Base-by-base conservation (phyloP, 805 yeast genomes). In the Ogataea nitratoaversa region DNA sequence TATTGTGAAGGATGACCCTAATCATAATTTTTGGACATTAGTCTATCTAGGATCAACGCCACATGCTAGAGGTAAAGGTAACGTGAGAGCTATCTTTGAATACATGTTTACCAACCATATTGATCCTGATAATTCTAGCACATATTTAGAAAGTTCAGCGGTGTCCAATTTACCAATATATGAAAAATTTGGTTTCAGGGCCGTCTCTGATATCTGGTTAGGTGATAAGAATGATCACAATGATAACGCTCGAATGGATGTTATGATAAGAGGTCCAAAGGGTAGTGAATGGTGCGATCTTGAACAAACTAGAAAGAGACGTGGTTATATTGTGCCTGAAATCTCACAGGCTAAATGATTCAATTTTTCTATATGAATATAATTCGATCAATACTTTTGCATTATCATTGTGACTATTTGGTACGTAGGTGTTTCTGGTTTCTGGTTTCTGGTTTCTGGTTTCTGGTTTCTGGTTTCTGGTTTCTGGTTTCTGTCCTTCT, bases 61-160 rank as follows among this genome's bases (percentile, higher is more conserved):
- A 13, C 52, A 54, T 14, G 77, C 80, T 5, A 64, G 79, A 47
- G 82, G 82, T 27, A 76, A 76, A 51, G 82, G 82, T 16, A 76
- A 76, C 49, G 75, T 67, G 9, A 57, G 80, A 35, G 65, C 65
- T 19, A 60, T 74, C 53, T 70, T 76, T 47, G 72, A 75, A 6
- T 69, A 63, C 50, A 68, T 73, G 72, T 73, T 70, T 48, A 52
- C 58, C 25, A 63, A 68, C 38, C 63, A 68, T 53, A 62, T 76
- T 38, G 80, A 76, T 47, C 59, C 58, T 19, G 50, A 52, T 8
- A 63, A 62, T 12, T 55, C 64, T 36, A 55, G 67, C n/a, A 53
- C 73, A 4, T 76, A 76, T 47, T 62, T 76, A 51, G 82, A 76
- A 51, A 71, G 77, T 50, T 68, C 76, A 1, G 58, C 74, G 8